Evolutionary conservation across 2,329 filamentous ascomycete genomes (phyloP), one percentile per base, ranked within the genome.

Genomic region (Alternaria rosae): DNA sequence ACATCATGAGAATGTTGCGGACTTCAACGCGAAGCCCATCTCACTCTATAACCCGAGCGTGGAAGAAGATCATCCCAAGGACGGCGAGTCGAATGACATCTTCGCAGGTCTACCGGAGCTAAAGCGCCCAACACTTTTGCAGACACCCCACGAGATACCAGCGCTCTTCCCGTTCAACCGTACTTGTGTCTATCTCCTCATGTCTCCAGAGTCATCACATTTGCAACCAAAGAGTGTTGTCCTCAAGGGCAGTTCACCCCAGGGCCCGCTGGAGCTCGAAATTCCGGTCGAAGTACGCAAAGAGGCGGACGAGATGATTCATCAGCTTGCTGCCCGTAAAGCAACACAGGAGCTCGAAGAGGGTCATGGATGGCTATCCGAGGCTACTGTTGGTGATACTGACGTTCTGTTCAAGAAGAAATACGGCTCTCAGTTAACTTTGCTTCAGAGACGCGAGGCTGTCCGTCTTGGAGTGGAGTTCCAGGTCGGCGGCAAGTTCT

Each of bases 261-360:
- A 61, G 47, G 58, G 58, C n/a, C 58, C 58, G 1, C 30, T 61
- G 5, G 38, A 57, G 28, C 28, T 61, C 2, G 58, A 61, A 3
- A 57, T 61, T 3, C 54, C 58, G 1, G 47, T 61, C 3, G 28
- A 61, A 21, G 17, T 26, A 6, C 47, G 54, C 17, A 30, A 61
- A 13, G 58, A 61, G 6, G 15, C 45, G 7, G 59, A 61, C 15
- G 41, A 57, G 12, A 57, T 61, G 59, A 61, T 61, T 26, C 54
- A 61, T 7, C 59, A 61, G 30, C 25, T 61, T 7, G 59, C 59
- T 6, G 59, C 54, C 5, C 41, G 54, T 3, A 61, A 53, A 32
- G 59, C 59, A 41, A 53, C 23, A 6, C 41, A 61, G 25, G 54
- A 61, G 25, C 59, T 61, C n/a, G 59, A 61, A 42, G 59, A 61